Conservation (phyloP, 2,329 filamentous ascomycete genomes). For the Phoma sp. region DNA sequence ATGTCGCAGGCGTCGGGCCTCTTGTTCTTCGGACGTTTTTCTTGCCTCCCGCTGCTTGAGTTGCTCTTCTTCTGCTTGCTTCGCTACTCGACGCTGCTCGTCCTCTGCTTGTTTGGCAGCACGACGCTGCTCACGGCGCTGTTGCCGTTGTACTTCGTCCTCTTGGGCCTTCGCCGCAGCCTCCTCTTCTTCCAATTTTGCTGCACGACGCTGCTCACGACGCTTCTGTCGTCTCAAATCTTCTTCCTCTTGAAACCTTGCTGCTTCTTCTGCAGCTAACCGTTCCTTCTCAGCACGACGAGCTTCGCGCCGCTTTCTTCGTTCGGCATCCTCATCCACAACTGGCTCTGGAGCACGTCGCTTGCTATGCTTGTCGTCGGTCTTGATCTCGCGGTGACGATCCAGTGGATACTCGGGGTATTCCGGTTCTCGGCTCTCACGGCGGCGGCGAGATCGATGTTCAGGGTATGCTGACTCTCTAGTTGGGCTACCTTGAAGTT, state of each 20-base stretch:
- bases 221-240: conserved; percentile 33
- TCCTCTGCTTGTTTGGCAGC: conserved; percentile 36
- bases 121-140: conserved; percentile 38
- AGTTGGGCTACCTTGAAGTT: conserved; percentile 23
- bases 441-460: conserved; percentile 36
- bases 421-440: conserved; percentile 36
- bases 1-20: conserved; percentile 38
- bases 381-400: conserved; percentile 31
- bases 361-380: conserved; percentile 39
- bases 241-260: conserved; percentile 31
- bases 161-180: conserved; percentile 26
- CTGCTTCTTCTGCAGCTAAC: conserved; percentile 36
- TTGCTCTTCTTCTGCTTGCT: conserved; percentile 31
- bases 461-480: conserved; percentile 39
- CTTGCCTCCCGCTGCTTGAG: conserved; percentile 30
- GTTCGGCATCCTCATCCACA: conserved; percentile 38
- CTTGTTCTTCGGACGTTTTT: conserved; percentile 32
- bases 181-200: conserved; percentile 34
- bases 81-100: conserved; percentile 30
- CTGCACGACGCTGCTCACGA: conserved; percentile 39
- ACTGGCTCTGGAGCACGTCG: conserved; percentile 34
- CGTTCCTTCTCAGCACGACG: conserved; percentile 39
- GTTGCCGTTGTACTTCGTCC: conserved; percentile 32
- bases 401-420: conserved; percentile 40
- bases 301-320: conserved; percentile 37